A percentile compares a stretch with the other conserved stretches of the same genome.
phyloP scores from a whole-genome alignment of 176 grass and related monocot genomes.

The maize (Zea mays) region Zm-B73-REFERENCE-NAM-5.0 NC_050102.1:4227501-4228000 shows the following conservation, averaged over 20 bases:
- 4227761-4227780: conserved; percentile 63
- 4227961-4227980: conserved; percentile 8
- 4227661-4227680: conserved; percentile 60
- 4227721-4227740: conserved; percentile 69
- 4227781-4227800: conserved; percentile 74
- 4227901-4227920: conserved; percentile 34
- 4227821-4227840: conserved; percentile 94
- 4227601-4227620: conserved; percentile 65
- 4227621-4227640: conserved; percentile 60
- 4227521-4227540: conserved; percentile 71
- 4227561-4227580: conserved; percentile 68
- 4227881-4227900: conserved; percentile 86
- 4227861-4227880: conserved; percentile 87
- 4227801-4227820: conserved; percentile 84
- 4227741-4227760: conserved; percentile 57
- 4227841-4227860: conserved; percentile 86
- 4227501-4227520: conserved; percentile 81
- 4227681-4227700: conserved; percentile 57
- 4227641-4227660: conserved; percentile 58
- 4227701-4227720: conserved; percentile 92
- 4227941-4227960: background rate
- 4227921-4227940: background rate
- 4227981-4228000: background rate
- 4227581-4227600: conserved; percentile 83
- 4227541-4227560: conserved; percentile 63